Base-by-base conservation (phyloP, 331 rosid species). In the Arachis monticola region DNA sequence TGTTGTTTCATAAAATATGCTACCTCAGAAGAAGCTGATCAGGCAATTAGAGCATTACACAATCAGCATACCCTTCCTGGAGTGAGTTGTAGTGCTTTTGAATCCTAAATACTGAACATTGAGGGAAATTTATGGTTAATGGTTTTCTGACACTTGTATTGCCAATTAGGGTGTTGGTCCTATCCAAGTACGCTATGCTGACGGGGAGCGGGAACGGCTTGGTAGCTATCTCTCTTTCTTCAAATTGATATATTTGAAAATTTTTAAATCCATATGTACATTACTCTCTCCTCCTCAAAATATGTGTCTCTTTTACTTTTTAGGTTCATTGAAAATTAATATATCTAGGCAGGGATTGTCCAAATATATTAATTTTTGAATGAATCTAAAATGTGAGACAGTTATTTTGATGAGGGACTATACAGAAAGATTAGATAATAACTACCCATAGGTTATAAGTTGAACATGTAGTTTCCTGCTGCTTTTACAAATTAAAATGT, bases 171-270 rank as follows among this genome's bases (percentile, higher is more conserved):
- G 99, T 79, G 64, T 76, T 9, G 93, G 99, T 79, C 96, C 99
- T 55, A 87, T 94, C 79, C 99, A 94, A 91, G 99, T 94, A 67
- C 89, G 99, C 81, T 94, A 94, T 82, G 99, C 99, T 72, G 99
- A 94, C 75, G 99, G 99, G 46, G 99, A 94, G 82, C 89, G 97
- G 9, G 99, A 94, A 84, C 96, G 97, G 75, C 99, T 94, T 7
- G 99, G 99, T 94, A 91, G 81, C 46, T 64, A 67, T 62, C 61
- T 59, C 3, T 53, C 44, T 72, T 73, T 64, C 58, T 40, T 13
- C 63, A 52, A n/a, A 75, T 64, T 73, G 64, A 13, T 68, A 7
- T 27, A 60, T 67, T 73, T 64, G 67, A 51, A 57, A 71, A n/a
- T 52, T 78, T 67, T 30, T 64, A n/a, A 56, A 10, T 5, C 75